phyloP scores from a whole-genome alignment of 202 grass and related monocot genomes.

The Carex sylvatica region DNA sequence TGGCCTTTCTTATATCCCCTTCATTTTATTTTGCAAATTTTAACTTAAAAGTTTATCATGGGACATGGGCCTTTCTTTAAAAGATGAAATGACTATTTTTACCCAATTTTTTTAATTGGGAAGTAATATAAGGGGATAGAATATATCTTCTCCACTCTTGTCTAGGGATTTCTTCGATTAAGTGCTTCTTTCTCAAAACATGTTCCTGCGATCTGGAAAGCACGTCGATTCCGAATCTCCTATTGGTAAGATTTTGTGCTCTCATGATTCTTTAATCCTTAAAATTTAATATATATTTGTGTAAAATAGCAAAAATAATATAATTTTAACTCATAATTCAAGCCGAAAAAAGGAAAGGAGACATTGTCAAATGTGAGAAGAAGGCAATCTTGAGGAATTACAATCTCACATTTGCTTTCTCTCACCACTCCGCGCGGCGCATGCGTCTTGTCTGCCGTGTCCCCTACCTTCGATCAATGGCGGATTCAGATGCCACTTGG shows the following conservation, averaged over 20 bases:
- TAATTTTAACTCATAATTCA: not conserved
- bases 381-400: not conserved
- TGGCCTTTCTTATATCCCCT: not conserved
- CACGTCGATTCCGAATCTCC: not conserved
- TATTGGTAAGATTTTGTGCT: not conserved
- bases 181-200: not conserved
- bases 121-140: not conserved
- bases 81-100: not conserved
- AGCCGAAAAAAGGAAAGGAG: not conserved
- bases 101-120: not conserved
- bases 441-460: not conserved
- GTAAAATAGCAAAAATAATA: not conserved
- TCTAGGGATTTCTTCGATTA: not conserved
- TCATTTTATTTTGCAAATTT: not conserved
- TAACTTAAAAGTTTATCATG: not conserved
- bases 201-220: not conserved
- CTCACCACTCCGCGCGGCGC: conserved; percentile 20
- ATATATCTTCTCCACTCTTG: not conserved
- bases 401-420: not conserved
- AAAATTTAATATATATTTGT: not conserved
- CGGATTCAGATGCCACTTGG: conserved; percentile 12
- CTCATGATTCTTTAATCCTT: not conserved
- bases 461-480: conserved; percentile 2
- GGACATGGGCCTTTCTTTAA: not conserved
- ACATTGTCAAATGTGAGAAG: not conserved